Conservation (phyloP, 1,284 basidiomycete genomes). For the Chalciporus sp. region DNA sequence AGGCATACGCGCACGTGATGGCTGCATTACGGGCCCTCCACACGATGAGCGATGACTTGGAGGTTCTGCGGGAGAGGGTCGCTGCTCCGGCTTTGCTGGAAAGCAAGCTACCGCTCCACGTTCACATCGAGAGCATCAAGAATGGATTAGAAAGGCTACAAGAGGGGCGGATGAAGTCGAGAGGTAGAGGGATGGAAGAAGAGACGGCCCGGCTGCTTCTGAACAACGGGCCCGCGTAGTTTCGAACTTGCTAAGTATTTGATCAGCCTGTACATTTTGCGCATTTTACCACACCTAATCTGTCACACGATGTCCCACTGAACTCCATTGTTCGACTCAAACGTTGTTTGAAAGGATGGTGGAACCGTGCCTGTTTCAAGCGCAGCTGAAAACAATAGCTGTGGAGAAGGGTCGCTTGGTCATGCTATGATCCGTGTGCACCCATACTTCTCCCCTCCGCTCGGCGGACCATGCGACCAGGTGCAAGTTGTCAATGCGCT, state of each 20-base stretch:
- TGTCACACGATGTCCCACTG: background rate
- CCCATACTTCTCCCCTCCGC: background rate
- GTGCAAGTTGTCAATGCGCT: no score
- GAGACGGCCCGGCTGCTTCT: conserved; percentile 35
- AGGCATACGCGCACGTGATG: conserved; percentile 62
- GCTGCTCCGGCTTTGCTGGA: conserved; percentile 63
- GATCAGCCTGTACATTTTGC: background rate
- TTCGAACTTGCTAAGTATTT: background rate
- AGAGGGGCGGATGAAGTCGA: conserved; percentile 47
- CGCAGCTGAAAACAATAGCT: background rate
- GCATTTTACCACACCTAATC: background rate
- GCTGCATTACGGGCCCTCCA: conserved; percentile 61
- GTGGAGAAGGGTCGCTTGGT: background rate
- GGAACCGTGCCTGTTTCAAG: background rate
- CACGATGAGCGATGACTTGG: conserved; percentile 69
- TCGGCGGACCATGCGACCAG: no score
- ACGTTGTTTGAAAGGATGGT: background rate
- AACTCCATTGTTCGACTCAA: background rate
- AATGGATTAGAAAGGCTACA: conserved; percentile 63
- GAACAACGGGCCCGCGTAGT: conserved; percentile 13
- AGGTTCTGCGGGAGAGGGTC: conserved; percentile 68
- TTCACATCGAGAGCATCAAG: conserved; percentile 71
- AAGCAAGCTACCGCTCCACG: conserved; percentile 60
- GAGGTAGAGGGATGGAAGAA: conserved; percentile 39
- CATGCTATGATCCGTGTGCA: background rate